Evolutionary conservation across 768 basidiomycete genomes (phyloP).

Genomic region (Rhizopogon roseolus): DNA sequence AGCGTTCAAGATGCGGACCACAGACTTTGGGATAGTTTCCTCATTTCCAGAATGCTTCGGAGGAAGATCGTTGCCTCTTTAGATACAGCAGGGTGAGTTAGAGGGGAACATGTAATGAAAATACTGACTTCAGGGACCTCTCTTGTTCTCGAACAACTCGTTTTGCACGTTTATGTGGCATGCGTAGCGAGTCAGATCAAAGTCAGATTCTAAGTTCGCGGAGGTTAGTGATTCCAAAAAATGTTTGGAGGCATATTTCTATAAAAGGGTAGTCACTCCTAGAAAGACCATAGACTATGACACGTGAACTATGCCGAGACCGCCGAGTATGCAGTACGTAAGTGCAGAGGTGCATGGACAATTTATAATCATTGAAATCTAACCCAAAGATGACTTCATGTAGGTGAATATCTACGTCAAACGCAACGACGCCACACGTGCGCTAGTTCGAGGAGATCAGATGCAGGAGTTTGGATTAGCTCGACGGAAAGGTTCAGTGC

Average conservation of each 20-base stretch:
- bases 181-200: constrained; percentile 15
- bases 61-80: constrained; percentile 47
- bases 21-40: constrained; percentile 69
- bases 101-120: background rate
- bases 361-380: too few species aligned
- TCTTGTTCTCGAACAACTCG: constrained; percentile 41
- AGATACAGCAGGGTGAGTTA: background rate
- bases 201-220: too few species aligned
- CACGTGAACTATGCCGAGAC: too few species aligned
- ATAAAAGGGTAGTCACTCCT: background rate
- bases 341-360: too few species aligned
- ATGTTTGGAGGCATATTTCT: background rate
- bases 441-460: background rate
- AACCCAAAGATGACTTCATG: background rate
- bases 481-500: constrained; percentile 16
- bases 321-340: too few species aligned
- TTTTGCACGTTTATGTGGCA: constrained; percentile 69
- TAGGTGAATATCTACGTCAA: background rate
- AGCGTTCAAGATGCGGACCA: constrained; percentile 61
- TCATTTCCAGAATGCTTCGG: constrained; percentile 40
- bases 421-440: too few species aligned
- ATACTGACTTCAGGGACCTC: constrained; percentile 37
- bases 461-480: too few species aligned
- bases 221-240: too few species aligned
- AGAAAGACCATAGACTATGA: too few species aligned